These are phyloP conservation scores for Xylariaceae sp. DNA, from an alignment of 2,329 filamentous ascomycete genomes.

Conservation along the genomic window DNA sequence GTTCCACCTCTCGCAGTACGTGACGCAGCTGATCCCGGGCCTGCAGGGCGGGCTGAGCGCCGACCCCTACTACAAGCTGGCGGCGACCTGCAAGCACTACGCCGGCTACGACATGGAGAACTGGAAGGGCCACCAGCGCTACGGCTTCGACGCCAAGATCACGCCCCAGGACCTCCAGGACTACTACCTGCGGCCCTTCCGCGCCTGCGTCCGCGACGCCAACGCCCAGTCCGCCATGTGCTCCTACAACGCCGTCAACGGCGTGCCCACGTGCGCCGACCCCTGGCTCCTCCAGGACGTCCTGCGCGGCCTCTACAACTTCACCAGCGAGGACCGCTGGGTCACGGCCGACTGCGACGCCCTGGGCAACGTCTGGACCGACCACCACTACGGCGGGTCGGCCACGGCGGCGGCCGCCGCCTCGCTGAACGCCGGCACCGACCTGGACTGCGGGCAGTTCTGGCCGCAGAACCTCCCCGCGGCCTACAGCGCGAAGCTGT, in stretches of 20 bases:
- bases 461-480: conserved; percentile 24
- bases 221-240: conserved; percentile 57
- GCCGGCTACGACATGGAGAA: conserved; percentile 53
- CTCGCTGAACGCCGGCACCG: conserved; percentile 33
- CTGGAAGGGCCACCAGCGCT: conserved; percentile 38
- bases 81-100: conserved; percentile 57
- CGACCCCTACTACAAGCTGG: conserved; percentile 32
- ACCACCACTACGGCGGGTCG: conserved; percentile 33
- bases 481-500: conserved; percentile 29
- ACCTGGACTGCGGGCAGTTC: conserved; percentile 29
- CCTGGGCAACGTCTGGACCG: conserved; percentile 50
- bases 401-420: conserved; percentile 29
- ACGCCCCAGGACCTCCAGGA: conserved; percentile 59
- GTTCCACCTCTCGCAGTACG: conserved; percentile 46
- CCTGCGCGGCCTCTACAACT: conserved; percentile 61
- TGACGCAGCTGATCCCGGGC: conserved; percentile 47
- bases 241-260: conserved; percentile 61
- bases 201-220: conserved; percentile 55
- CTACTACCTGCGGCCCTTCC: conserved; percentile 64
- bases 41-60: conserved; percentile 36
- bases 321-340: conserved; percentile 55
- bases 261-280: conserved; percentile 60
- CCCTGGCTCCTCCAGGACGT: conserved; percentile 58
- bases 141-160: conserved; percentile 54
- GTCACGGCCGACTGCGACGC: conserved; percentile 64